A percentile compares a stretch with the other conserved stretches of the same genome.
phyloP scores from a whole-genome alignment of 306 rosid genomes.

The Glycyrrhiza uralensis region DNA sequence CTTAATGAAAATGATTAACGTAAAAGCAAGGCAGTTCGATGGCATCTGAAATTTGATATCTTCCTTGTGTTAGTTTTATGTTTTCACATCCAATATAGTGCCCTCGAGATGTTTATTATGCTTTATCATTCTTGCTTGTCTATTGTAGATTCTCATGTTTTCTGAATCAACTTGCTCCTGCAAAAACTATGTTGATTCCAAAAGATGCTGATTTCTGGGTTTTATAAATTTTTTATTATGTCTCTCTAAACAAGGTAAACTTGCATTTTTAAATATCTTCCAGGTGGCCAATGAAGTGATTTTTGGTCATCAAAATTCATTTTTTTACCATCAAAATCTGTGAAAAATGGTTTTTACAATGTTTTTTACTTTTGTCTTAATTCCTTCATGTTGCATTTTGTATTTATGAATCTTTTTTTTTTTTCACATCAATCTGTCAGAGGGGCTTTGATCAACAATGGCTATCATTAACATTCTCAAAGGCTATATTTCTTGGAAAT shows the following conservation, averaged over 20 bases:
- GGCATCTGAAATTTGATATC: neutral
- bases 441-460: constrained; percentile 96
- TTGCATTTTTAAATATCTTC: neutral
- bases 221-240: neutral
- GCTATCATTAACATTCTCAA: constrained; percentile 86
- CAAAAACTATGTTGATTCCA: constrained; percentile 14
- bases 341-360: neutral
- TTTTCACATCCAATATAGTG: neutral
- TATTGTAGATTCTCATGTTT: neutral
- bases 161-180: neutral
- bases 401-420: constrained; percentile 28
- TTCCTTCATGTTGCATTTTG: constrained; percentile 19
- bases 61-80: neutral
- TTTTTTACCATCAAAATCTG: neutral
- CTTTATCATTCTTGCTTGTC: neutral
- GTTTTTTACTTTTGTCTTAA: neutral
- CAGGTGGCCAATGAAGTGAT: neutral
- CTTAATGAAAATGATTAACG: neutral
- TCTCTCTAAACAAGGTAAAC: neutral
- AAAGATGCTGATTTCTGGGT: neutral
- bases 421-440: constrained; percentile 41
- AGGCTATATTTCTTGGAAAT: constrained; percentile 92
- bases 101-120: neutral
- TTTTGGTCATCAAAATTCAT: neutral
- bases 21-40: neutral